Base-by-base conservation (phyloP, 208 protist genomes). In the Acanthamoeba royreba region DNA sequence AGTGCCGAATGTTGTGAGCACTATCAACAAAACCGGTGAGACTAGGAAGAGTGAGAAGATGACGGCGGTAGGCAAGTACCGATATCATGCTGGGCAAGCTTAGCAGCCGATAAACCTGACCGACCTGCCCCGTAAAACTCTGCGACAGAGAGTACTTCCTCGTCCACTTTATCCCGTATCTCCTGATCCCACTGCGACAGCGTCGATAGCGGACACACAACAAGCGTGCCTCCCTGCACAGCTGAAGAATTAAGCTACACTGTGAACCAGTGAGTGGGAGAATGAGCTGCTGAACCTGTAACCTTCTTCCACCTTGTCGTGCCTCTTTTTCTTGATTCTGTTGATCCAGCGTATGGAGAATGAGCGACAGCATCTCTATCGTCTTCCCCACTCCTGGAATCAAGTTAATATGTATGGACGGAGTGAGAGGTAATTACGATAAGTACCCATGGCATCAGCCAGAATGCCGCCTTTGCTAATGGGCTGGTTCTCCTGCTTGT, bases 301-400 rank as follows among this genome's bases (percentile, higher is more conserved):
- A n/a, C n/a, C n/a, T n/a, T n/a, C n/a, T n/a, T n/a, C n/a, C n/a
- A n/a, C n/a, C n/a, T n/a, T n/a, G n/a, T n/a, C n/a, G n/a, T n/a
- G n/a, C n/a, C 19, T 89, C 81, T 35, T 49, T 52, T 8, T 35
- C 42, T 19, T 25, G 19, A 8, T 49, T 45, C 19, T 85, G 42
- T 7, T n/a, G n/a, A 22, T n/a, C 22, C 13, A 53, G 31, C 22
- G 38, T 52, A 42, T 45, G 42, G 40, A 85, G 42, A 7, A 85
- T 25, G 22, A 85, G 74, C 33, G 74, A 45, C 42, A 85, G 19
- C 74, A 85, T 85, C n/a, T 85, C 42, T 7, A 85, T 33, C 38
- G 96, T 97, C 94, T 97, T 97, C 7, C 95, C 95, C 19, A 96
- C 61, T 13, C 61, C 61, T 72, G 61, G 55, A 63, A 19, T 8